Base-by-base conservation (phyloP, 108 stramenopile genomes). In the Skeletonema tropicum region DNA sequence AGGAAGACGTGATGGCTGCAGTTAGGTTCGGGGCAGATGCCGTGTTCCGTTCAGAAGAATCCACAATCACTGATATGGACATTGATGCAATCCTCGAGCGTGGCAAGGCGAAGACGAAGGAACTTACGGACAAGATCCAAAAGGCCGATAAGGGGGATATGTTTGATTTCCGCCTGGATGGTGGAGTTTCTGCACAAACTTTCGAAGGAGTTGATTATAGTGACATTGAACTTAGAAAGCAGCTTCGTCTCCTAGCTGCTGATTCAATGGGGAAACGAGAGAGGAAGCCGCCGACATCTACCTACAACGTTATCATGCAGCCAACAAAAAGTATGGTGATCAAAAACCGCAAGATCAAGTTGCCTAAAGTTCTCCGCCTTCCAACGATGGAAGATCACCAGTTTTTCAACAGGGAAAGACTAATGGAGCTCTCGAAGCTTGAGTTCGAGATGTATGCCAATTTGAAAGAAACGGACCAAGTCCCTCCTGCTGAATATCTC, bases 21-120 rank as follows among this genome's bases (percentile, higher is more conserved):
- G 97, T 99, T 14, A 88, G 95, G 14, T 99, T 98, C 73, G 99
- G 99, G n/a, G 98, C 99, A 15, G 98, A 99, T 76, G 92, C 96
- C 60, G 96, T 99, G 61, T 98, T 97, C 88, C 95, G 93, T 61
- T 88, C 90, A 49, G 89, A 89, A 74, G 92, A 93, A 62, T 91
- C 88, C 10, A 89, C 90, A 23, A 90, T 97, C 65, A 94, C 97
- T 19, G 97, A 97, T 75, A 93, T 94, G 70, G 98, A 98, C 76
- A 76, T 83, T 48, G 82, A 99, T 79, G 90, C 93, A 25, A 98
- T 99, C 70, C 78, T 99, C 36, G 90, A 85, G 38, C 89, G 94
- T 57, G 98, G 98, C 14, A 84, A 86, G 68, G 93, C 95, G 52
- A 94, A 90, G 70, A 99, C 99, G 11, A 88, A 95, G 63, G 97